These are phyloP conservation scores for Deakozyma indianensis DNA, from an alignment of 805 yeast genomes.

Conservation along the genomic window DNA sequence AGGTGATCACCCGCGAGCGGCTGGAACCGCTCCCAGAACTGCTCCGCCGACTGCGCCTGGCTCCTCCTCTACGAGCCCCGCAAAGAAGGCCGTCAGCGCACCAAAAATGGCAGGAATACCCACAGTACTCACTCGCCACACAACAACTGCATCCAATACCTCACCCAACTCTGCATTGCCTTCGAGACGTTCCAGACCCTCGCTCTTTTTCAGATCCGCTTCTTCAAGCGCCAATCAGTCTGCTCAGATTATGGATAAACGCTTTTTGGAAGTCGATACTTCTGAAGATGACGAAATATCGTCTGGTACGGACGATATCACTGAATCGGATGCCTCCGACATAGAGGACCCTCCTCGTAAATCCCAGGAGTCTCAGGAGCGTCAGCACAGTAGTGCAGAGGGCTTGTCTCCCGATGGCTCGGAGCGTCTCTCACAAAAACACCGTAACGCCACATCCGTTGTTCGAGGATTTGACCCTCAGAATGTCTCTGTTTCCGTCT, in stretches of 20 bases:
- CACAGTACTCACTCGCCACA: not conserved
- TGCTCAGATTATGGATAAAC: conserved; percentile 6
- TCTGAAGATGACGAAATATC: not conserved
- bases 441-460: not conserved
- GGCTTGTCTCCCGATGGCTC: not conserved
- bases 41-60: no score
- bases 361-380: not conserved
- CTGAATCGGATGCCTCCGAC: not conserved
- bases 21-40: no score
- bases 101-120: not conserved
- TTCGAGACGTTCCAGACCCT: not conserved
- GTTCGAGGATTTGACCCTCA: not conserved
- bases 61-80: no score
- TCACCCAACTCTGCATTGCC: not conserved
- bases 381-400: no score
- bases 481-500: not conserved
- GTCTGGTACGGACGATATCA: not conserved
- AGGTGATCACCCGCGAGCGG: no score
- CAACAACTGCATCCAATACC: not conserved
- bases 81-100: no score
- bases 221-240: conserved; percentile 2
- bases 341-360: not conserved
- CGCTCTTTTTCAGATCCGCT: not conserved
- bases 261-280: conserved; percentile 3
- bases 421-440: not conserved